A percentile compares a stretch with the other conserved stretches of the same genome.
phyloP scores from a whole-genome alignment of 352 stramenopile species.

The Globisporangium cystogenes region DNA sequence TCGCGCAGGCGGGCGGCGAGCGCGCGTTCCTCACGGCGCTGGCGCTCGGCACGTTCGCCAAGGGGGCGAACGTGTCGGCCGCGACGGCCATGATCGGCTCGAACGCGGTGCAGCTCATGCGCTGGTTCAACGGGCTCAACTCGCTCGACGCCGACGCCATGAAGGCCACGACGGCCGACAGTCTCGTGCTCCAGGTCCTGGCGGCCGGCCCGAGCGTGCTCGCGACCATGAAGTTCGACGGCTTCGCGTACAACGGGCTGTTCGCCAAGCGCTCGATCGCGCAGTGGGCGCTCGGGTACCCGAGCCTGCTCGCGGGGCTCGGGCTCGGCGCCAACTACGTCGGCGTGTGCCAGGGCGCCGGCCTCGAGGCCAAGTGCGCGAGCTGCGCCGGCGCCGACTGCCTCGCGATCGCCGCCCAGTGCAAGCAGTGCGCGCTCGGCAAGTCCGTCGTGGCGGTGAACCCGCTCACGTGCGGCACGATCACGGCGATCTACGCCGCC shows the following conservation, averaged over 20 bases:
- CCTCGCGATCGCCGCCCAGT: slow-evolving; percentile 24
- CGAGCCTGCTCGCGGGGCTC: slow-evolving; percentile 59
- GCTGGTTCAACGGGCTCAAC: slow-evolving; percentile 74
- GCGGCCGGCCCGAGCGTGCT: slow-evolving; percentile 21
- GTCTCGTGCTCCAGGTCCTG: slow-evolving; percentile 39
- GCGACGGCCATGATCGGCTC: slow-evolving; percentile 22
- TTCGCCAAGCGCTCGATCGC: slow-evolving; percentile 51
- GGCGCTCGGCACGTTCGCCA: slow-evolving; percentile 39
- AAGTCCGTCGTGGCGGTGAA: slow-evolving; percentile 35
- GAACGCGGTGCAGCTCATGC: slow-evolving; percentile 60
- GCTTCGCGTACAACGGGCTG: slow-evolving; percentile 73
- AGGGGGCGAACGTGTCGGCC: slow-evolving; percentile 10
- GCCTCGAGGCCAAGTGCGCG: slow-evolving; percentile 37
- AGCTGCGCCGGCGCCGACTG: slow-evolving; percentile 31
- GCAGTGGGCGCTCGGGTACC: slow-evolving; percentile 69
- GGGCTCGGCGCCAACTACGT: slow-evolving; percentile 52
- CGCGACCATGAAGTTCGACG: slow-evolving; percentile 35
- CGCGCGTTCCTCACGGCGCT: slow-evolving; percentile 41
- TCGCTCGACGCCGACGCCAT: slow-evolving; percentile 61
- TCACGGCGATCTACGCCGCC: slow-evolving; percentile 37
- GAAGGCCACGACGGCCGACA: slow-evolving; percentile 42
- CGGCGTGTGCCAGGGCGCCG: slow-evolving; percentile 24
- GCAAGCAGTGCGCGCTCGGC: slow-evolving; percentile 31
- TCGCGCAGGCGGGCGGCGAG: slow-evolving; percentile 56
- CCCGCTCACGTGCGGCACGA: slow-evolving; percentile 29